These are phyloP conservation scores for Ustilago xerochloae DNA, from an alignment of 1,284 basidiomycete genomes.

Conservation along the genomic window DNA sequence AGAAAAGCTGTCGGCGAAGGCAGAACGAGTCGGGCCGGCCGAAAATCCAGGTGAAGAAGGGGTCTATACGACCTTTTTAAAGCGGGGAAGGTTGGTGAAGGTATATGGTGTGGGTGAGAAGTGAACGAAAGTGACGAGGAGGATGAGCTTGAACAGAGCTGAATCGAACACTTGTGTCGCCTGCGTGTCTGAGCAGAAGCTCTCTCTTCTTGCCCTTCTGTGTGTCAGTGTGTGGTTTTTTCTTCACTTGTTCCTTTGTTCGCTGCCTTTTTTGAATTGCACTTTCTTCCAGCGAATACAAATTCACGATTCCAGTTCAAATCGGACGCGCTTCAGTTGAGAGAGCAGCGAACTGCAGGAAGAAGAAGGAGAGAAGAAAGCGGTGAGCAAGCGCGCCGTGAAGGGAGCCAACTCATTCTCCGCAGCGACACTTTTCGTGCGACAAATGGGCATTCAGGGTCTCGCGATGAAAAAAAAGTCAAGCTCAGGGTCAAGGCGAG, in stretches of 20 bases:
- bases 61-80: slow-evolving; percentile 48
- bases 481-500: no score
- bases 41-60: slow-evolving; percentile 2
- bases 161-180: background rate
- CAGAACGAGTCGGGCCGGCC: slow-evolving; percentile 14
- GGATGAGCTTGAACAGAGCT: background rate
- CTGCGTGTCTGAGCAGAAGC: background rate
- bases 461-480: background rate
- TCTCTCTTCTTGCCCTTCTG: slow-evolving; percentile 2
- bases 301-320: background rate
- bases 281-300: slow-evolving; percentile 2
- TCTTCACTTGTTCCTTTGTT: slow-evolving; percentile 7
- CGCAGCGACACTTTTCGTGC: slow-evolving; percentile 4
- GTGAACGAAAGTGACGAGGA: background rate
- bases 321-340: slow-evolving; percentile 4
- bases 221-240: background rate
- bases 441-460: slow-evolving; percentile 13
- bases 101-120: background rate
- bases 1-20: slow-evolving; percentile 22
- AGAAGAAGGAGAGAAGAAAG: background rate
- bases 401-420: background rate
- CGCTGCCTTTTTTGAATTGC: slow-evolving; percentile 1
- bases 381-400: background rate
- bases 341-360: background rate
- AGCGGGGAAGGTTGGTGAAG: background rate